phyloP scores from a whole-genome alignment of 768 basidiomycete genomes.

The Rickenella mellea region DNA sequence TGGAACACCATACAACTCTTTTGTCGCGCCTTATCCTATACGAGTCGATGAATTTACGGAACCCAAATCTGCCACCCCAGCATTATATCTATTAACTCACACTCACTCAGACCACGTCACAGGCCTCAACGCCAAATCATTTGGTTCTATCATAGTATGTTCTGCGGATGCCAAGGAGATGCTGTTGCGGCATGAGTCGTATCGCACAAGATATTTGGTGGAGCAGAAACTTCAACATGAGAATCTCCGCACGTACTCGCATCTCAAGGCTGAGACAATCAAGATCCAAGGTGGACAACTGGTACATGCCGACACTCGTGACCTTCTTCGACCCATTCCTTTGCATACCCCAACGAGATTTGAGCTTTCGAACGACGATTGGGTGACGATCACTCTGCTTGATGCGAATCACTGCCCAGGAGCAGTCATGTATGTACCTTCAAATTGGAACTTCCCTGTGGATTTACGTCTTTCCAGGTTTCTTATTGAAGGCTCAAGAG shows the following conservation, averaged over 20 bases:
- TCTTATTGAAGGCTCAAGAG: slow-evolving; percentile 60
- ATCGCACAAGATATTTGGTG: slow-evolving; percentile 49
- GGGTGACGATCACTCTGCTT: slow-evolving; percentile 66
- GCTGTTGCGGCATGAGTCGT: slow-evolving; percentile 70
- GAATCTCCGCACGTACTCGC: slow-evolving; percentile 50
- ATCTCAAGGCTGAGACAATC: slow-evolving; percentile 51
- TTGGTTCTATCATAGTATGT: slow-evolving; percentile 65
- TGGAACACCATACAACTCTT: slow-evolving; percentile 70
- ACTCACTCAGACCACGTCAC: slow-evolving; percentile 83
- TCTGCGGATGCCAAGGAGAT: slow-evolving; percentile 81
- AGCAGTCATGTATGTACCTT: slow-evolving; percentile 65
- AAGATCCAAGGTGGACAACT: slow-evolving; percentile 35
- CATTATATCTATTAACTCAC: slow-evolving; percentile 75
- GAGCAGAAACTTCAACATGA: slow-evolving; percentile 42
- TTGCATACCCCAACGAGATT: slow-evolving; percentile 56
- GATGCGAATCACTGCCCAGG: slow-evolving; percentile 97
- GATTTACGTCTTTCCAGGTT: slow-evolving; percentile 45
- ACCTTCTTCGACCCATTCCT: slow-evolving; percentile 42
- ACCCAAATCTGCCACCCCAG: slow-evolving; percentile 18
- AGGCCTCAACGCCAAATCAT: slow-evolving; percentile 69
- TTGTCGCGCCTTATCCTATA: slow-evolving; percentile 71
- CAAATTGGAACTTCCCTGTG: not conserved
- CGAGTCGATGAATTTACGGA: slow-evolving; percentile 77
- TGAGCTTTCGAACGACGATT: slow-evolving; percentile 44
- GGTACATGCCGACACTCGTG: too few species aligned